Conservation (phyloP, 192 early-diverging fungal species). For the Backusella liffmaniae region DNA sequence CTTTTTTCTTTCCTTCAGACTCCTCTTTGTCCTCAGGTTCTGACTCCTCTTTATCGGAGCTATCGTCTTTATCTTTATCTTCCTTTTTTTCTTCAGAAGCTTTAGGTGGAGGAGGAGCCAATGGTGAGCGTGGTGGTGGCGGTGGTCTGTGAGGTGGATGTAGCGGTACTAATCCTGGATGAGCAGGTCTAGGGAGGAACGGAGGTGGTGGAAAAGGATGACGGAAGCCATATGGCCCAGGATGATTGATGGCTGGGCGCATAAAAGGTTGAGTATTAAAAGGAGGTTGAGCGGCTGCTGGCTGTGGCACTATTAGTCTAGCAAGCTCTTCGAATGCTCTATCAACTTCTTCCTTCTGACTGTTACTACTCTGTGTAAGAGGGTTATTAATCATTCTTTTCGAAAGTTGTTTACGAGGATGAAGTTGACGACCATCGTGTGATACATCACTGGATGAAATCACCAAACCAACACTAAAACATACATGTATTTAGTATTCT, state of each 20-base stretch:
- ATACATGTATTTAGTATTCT: neutral
- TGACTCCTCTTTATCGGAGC: neutral
- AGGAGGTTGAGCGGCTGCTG: neutral
- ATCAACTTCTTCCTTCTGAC: neutral
- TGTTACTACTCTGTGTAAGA: neutral
- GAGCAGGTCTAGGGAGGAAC: neutral
- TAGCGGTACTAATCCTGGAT: neutral
- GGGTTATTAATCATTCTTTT: neutral
- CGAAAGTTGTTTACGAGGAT: neutral
- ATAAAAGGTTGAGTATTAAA: neutral
- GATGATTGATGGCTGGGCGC: neutral
- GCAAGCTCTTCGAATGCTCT: neutral
- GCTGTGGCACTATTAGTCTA: neutral
- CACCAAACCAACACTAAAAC: neutral
- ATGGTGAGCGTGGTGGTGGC: neutral
- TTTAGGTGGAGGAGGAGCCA: conserved; percentile 1
- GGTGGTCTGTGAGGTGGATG: neutral
- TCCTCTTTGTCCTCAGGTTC: neutral
- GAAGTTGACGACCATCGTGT: neutral
- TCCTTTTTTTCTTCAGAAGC: neutral
- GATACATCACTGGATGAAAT: neutral
- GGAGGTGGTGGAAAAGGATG: neutral
- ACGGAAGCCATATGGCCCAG: neutral
- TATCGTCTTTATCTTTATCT: neutral
- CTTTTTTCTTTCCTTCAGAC: neutral